Evolutionary conservation across 1,139 yeast genomes (phyloP).

Genomic region (Kluyveromyces sp.): DNA sequence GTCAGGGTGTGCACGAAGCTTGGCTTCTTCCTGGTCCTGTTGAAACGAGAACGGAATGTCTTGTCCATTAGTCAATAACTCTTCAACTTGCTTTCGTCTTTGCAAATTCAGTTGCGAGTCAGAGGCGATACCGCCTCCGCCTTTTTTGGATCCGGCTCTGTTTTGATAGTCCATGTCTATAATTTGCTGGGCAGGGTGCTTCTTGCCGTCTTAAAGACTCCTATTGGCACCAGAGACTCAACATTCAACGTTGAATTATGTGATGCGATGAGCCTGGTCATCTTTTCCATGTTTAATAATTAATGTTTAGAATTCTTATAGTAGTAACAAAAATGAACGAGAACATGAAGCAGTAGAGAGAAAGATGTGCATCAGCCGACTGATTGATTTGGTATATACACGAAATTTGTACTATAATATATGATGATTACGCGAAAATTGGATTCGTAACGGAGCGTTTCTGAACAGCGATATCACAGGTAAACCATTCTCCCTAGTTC

Average conservation of each 20-base stretch:
- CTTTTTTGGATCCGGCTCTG: slow-evolving; percentile 43
- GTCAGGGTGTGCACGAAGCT: slow-evolving; percentile 46
- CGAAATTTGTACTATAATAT: neutral
- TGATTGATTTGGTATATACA: neutral
- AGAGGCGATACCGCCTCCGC: slow-evolving; percentile 58
- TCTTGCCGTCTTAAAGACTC: neutral
- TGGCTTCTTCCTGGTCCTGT: slow-evolving; percentile 32
- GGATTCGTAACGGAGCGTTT: neutral
- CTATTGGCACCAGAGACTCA: no score
- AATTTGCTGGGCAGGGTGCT: neutral
- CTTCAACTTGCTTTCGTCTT: slow-evolving; percentile 48
- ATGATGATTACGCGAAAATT: neutral
- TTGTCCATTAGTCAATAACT: slow-evolving; percentile 37
- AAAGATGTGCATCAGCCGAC: neutral
- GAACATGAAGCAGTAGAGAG: no score
- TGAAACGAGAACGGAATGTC: slow-evolving; percentile 45
- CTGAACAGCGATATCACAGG: slow-evolving; percentile 17
- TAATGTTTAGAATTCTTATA: no score
- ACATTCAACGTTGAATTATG: no score
- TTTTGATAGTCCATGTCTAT: slow-evolving; percentile 38
- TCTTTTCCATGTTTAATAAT: no score
- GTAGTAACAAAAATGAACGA: no score
- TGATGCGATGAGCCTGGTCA: no score
- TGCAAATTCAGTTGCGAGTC: slow-evolving; percentile 51
- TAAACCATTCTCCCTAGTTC: slow-evolving; percentile 59